Percentiles rank a stretch among this genome's conserved stretches.
Conservation (phyloP, 164 flowering plant species). For the Pachysandra terminalis region DNA sequence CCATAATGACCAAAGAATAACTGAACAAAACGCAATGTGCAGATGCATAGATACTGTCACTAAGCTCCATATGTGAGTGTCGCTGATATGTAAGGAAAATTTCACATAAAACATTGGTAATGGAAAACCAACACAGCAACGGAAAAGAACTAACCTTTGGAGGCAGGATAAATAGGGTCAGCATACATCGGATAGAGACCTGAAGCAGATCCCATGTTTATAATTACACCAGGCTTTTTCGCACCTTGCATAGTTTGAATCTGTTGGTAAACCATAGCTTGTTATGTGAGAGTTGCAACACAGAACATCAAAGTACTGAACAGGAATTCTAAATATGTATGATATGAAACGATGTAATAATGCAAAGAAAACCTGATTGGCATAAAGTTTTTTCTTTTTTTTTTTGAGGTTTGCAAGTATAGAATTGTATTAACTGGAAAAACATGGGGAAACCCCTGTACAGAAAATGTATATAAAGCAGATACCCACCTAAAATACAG, state of each 20-base stretch:
- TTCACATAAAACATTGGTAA: neutral
- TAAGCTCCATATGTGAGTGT: neutral
- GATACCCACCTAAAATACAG: too few relatives aligned
- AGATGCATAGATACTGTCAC: neutral
- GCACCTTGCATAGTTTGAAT: conserved; percentile 61
- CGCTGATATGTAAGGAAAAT: neutral
- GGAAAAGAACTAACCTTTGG: conserved; percentile 66
- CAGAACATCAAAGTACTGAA: neutral
- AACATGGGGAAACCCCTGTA: too few relatives aligned
- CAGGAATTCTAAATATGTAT: neutral
- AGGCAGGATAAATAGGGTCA: conserved; percentile 73
- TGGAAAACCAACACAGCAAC: neutral
- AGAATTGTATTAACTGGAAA: too few relatives aligned
- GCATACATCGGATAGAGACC: conserved; percentile 81
- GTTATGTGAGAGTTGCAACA: conserved; percentile 1
- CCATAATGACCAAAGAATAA: conserved; percentile 3
- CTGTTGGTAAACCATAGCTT: conserved; percentile 30
- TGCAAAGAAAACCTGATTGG: neutral
- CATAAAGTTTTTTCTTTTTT: too few relatives aligned
- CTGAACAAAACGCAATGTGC: neutral
- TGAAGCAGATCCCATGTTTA: conserved; percentile 85
- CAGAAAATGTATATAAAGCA: too few relatives aligned
- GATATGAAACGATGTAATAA: neutral
- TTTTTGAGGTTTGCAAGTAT: too few relatives aligned
- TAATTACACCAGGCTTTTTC: conserved; percentile 72